Conservation (phyloP, 441 rosid species). For the Bocquillonia castaneifolia region DNA sequence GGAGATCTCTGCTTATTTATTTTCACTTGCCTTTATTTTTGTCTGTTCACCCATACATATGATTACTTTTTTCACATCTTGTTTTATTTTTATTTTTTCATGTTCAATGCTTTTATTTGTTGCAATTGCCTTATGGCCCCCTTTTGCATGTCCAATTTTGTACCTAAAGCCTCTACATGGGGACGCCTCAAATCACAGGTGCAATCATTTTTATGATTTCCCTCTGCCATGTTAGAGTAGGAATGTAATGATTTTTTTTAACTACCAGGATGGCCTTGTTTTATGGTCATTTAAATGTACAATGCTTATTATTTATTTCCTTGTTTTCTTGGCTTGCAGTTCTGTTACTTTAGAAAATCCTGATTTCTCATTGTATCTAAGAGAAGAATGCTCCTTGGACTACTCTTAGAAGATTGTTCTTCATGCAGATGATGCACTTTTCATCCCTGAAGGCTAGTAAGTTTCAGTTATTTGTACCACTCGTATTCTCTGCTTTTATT, state of each 20-base stretch:
- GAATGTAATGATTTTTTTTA: neutral
- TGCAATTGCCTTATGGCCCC: conserved; percentile 83
- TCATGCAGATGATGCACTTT: conserved; percentile 81
- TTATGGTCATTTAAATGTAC: neutral
- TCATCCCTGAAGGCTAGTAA: conserved; percentile 99
- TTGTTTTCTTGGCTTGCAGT: conserved; percentile 38
- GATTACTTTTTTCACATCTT: too few species aligned
- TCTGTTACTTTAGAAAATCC: conserved; percentile 64
- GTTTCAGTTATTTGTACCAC: conserved; percentile 24
- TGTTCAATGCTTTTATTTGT: conserved; percentile 15
- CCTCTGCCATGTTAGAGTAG: conserved; percentile 5
- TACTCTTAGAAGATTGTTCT: conserved; percentile 68
- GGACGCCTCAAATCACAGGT: conserved; percentile 97
- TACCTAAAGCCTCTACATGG: conserved; percentile 88
- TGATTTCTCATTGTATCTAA: conserved; percentile 60
- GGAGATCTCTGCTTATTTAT: neutral
- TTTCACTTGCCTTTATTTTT: neutral
- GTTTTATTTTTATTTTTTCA: too few species aligned
- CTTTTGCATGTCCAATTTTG: conserved; percentile 71
- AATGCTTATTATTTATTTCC: neutral
- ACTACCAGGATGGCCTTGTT: neutral
- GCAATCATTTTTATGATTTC: conserved; percentile 13
- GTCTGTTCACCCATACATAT: too few species aligned
- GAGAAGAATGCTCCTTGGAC: conserved; percentile 52
- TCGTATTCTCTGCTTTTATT: neutral